Base-by-base conservation (phyloP, 1,139 yeast species). In the Debaryomyces subglobosus region DNA sequence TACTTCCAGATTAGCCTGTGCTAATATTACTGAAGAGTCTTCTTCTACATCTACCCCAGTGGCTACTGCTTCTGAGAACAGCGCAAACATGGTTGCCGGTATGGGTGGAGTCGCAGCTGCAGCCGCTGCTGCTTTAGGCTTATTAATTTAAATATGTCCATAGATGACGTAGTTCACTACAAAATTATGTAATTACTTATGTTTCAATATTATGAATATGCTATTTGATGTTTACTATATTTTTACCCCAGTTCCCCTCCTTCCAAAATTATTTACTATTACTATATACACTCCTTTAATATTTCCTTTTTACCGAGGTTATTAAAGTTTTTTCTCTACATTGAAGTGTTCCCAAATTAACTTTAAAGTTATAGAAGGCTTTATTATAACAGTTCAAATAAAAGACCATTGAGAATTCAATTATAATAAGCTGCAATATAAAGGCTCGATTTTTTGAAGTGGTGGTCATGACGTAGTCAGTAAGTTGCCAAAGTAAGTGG, bases 1-100 rank as follows among this genome's bases (percentile, higher is more conserved):
- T 56, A 63, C 61, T 50, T 50, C 69, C 39, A 67, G 77, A 59
- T 54, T 72, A 44, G 71, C 74, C 2, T 75, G 79, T 61, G 76
- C 79, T 27, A 74, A 74, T 59, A 63, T 74, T 49, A 65, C 71
- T 30, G 44, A 51, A 47, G 61, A 35, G 10, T 48, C 30, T 21
- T 48, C 30, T 21, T 39, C 30, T n/a, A 12, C 51, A 36, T 29
- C 27, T 33, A 43, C 54, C 27, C 23, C 51, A 27, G 39, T 47
- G 36, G 40, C 47, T 37, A 39, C 44, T 15, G 42, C 51, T 34
- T 41, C 54, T 24, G 50, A 49, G 18, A 48, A 46, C 33, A 35
- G 52, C 18, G 55, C 50, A 33, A 56, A 53, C 13, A 50, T 46
- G 13, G 49, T 45, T 9, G 49, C 52, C 35, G 51, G 48, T 32